These are phyloP conservation scores for Saturnispora quitensis DNA, from an alignment of 805 yeast genomes.

Conservation along the genomic window DNA sequence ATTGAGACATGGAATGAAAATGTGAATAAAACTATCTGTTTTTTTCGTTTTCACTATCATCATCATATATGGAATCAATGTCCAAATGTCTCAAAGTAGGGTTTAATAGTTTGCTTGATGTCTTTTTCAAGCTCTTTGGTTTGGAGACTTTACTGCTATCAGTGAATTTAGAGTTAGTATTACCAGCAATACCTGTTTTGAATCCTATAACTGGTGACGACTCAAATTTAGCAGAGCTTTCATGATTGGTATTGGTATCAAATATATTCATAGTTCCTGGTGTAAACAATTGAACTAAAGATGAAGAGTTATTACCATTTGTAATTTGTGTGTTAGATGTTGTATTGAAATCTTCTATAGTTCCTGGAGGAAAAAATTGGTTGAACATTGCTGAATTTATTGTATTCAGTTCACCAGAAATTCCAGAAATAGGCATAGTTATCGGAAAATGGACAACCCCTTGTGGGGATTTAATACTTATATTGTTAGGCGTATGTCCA, in stretches of 20 bases:
- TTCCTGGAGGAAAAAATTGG: neutral
- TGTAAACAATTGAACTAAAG: slow-evolving; percentile 9
- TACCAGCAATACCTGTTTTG: slow-evolving; percentile 7
- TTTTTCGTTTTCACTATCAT: neutral
- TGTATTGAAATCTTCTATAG: slow-evolving; percentile 3
- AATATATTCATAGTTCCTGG: slow-evolving; percentile 7
- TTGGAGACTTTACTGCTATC: slow-evolving; percentile 7
- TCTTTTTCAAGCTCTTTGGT: neutral
- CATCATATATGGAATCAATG: slow-evolving; percentile 9
- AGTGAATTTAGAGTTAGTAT: neutral
- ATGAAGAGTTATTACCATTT: slow-evolving; percentile 1
- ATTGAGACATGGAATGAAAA: neutral
- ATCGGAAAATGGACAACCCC: neutral
- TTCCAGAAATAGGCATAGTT: neutral
- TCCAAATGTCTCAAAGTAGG: slow-evolving; percentile 16
- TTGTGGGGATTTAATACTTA: neutral
- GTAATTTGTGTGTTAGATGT: neutral
- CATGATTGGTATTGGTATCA: slow-evolving; percentile 3
- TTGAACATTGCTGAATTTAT: slow-evolving; percentile 3
- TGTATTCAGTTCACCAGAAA: slow-evolving; percentile 1
- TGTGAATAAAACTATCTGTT: neutral
- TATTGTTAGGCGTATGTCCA: neutral
- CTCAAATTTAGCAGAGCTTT: slow-evolving; percentile 1
- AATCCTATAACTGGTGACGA: slow-evolving; percentile 15
- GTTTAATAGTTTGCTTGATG: slow-evolving; percentile 7